Evolutionary conservation across 768 basidiomycete genomes (phyloP), one percentile per base, ranked within the genome.

Genomic region (Lactifluus piperatus): DNA sequence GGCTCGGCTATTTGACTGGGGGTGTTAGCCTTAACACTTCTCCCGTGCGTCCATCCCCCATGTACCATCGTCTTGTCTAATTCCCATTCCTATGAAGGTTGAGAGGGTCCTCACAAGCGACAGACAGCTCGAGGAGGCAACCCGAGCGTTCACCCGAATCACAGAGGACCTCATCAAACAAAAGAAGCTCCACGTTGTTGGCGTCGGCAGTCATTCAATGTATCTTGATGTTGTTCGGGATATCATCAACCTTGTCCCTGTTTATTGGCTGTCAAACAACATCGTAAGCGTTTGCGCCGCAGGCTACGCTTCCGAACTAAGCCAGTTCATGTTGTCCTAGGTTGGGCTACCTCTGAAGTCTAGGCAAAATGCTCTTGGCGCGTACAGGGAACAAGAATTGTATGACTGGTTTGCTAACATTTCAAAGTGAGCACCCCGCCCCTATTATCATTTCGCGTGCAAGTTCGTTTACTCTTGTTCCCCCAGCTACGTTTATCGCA

Each of bases 151-250:
- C 37, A 22, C 41, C 9, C 20, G 3, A 11, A 48, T 63, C 24
- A 60, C 54, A 11, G 18, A 48, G 9, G 11, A 4, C 3, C 52
- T 65, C 10, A 62, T 62, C 34, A 22, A 27, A 22, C 10, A 67
- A 13, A 77, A 77, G 54, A 69, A 74, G 2, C 71, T 75, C 48
- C 58, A 62, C 30, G 62, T 71, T 32, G 68, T 69, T 13, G 73
- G 71, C 30, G 68, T 69, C 14, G 73, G 69, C 5, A 62, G 68
- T 16, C 49, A 54, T 16, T 56, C 61, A 18, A 71, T 62, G 32
- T 74, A 69, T 51, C 68, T 88, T 22, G 85, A 90, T 66, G 76
- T 89, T 37, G 78, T 88, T 7, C 73, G 73, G 43, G 83, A 89
- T 63, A 85, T 89, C 22, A 78, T 86, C 65, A 85, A 88, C 61